These are phyloP conservation scores for Barnettozyma sucrosica DNA, from an alignment of 805 yeast species.

Conservation along the genomic window DNA sequence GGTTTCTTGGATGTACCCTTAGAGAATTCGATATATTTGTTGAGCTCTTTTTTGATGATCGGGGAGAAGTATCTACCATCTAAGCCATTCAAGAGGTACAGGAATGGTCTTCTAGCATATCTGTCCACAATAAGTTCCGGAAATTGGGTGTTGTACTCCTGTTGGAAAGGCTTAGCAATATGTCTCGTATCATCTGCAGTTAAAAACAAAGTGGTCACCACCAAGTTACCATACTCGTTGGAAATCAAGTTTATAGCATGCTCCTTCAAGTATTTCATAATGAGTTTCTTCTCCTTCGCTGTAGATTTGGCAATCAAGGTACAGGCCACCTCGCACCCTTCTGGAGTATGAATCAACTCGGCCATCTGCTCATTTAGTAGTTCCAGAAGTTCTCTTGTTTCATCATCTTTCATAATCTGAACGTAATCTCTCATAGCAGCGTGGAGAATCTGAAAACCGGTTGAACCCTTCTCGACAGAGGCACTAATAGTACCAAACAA, in stretches of 20 bases:
- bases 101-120: conserved; percentile 82
- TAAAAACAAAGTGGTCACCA: conserved; percentile 70
- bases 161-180: conserved; percentile 63
- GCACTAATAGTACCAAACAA: conserved; percentile 79
- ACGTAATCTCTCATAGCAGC: conserved; percentile 92
- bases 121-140: conserved; percentile 59
- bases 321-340: conserved; percentile 90
- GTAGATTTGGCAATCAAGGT: conserved; percentile 71
- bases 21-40: conserved; percentile 55
- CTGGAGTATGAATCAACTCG: conserved; percentile 91
- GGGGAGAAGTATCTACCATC: conserved; percentile 83
- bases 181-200: conserved; percentile 92
- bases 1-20: conserved; percentile 80
- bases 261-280: conserved; percentile 65
- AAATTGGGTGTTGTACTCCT: conserved; percentile 49
- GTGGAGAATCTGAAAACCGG: conserved; percentile 92
- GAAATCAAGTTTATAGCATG: conserved; percentile 73
- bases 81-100: conserved; percentile 72
- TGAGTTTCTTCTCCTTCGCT: conserved; percentile 86
- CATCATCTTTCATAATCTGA: conserved; percentile 61
- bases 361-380: conserved; percentile 83
- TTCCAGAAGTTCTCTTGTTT: conserved; percentile 77
- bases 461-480: conserved; percentile 90
- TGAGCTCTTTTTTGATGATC: conserved; percentile 51
- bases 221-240: conserved; percentile 83